Conservation (phyloP, 176 grass and related monocot genomes). For the Phyllostachys edulis region DNA sequence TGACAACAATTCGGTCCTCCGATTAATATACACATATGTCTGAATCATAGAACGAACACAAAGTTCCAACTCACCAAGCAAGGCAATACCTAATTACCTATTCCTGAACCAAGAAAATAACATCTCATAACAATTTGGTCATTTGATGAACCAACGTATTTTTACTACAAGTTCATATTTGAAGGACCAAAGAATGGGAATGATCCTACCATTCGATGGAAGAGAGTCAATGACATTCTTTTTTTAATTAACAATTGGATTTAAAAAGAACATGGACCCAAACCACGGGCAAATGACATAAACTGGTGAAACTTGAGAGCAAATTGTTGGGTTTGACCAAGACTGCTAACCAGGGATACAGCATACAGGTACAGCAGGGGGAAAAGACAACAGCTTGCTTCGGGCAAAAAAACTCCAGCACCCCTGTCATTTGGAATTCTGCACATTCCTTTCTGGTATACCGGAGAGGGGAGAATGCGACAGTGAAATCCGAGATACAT, state of each 20-base stretch:
- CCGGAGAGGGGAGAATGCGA: neutral
- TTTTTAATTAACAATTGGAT: neutral
- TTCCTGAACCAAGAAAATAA: neutral
- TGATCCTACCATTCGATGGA: neutral
- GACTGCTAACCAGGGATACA: neutral
- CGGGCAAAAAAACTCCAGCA: neutral
- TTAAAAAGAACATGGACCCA: slow-evolving; percentile 1
- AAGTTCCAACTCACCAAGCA: neutral
- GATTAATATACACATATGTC: neutral
- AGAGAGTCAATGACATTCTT: neutral
- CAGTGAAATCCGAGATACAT: slow-evolving; percentile 31
- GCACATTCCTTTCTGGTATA: slow-evolving; percentile 30
- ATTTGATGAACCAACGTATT: neutral
- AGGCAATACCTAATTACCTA: neutral
- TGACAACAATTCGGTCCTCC: neutral
- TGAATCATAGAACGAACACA: neutral
- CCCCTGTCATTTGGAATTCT: slow-evolving; percentile 18
- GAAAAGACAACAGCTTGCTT: slow-evolving; percentile 1
- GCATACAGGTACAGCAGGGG: slow-evolving; percentile 9
- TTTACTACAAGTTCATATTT: neutral
- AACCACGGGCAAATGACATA: neutral
- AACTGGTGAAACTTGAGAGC: neutral
- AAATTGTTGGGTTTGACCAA: slow-evolving; percentile 12
- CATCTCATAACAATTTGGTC: neutral
- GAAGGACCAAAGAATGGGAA: neutral